Base-by-base conservation (phyloP, 768 basidiomycete genomes). In the Suillus americanus region DNA sequence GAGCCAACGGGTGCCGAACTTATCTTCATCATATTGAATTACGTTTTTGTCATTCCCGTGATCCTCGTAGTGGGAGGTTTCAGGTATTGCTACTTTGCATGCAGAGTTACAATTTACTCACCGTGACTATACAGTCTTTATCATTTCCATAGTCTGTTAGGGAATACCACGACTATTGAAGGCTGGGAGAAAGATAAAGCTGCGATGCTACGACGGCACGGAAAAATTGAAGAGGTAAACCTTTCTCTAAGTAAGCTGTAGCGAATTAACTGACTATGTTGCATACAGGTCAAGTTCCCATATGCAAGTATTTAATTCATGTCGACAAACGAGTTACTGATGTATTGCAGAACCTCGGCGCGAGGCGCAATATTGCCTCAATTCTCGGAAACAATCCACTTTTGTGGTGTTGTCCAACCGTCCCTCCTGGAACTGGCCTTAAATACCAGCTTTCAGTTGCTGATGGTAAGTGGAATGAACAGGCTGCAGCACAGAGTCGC, bases 151-250 rank as follows among this genome's bases (percentile, higher is more conserved):
- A 82, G 85, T 59, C 75, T 98, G 33, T 69, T 84, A 7, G 83
- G 83, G 12, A 99, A 99, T 75, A 87, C 89, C 2, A 99, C 97
- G 0, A 99, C 97, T 1, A 98, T 99, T 59, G 97, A 99, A 78
- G 88, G 91, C 0, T 97, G 94, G 93, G 97, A 99, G 76, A 99
- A 99, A 78, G 95, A 99, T 72, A 96, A 91, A 76, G 94, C 88
- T 1, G 90, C 95, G 5, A 91, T 87, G 0, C 83, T 99, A 69
- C 87, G 93, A 60, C 86, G 91, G 23, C 81, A 90, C 64, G 97
- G 96, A 6, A 93, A 91, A 75, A 90, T 98, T 64, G 86, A 83
- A 60, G 91, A 95, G 78, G 91, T 91, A 62, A 25, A 71, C 69
- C 16, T 10, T 56, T 53, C 37, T 28, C 57, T 18, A 30, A 20